phyloP scores from a whole-genome alignment of 192 early-diverging fungal genomes.

The Coemansia sp. region DNA sequence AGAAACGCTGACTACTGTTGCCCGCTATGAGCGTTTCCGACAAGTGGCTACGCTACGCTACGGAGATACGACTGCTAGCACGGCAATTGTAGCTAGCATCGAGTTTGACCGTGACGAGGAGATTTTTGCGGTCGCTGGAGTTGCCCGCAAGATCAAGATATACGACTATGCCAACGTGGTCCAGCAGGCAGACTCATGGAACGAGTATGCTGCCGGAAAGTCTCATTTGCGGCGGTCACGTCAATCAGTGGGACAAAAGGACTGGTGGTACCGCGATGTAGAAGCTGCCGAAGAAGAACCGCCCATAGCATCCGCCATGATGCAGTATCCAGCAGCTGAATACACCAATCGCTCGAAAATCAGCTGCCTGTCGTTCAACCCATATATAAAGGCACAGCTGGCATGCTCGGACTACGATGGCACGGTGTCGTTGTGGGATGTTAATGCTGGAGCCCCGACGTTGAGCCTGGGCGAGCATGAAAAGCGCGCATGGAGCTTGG shows the following conservation, averaged over 20 bases:
- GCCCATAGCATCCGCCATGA: constrained; percentile 28
- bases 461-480: constrained; percentile 84
- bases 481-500: constrained; percentile 89
- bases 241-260: constrained; percentile 13
- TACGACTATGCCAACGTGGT: constrained; percentile 72
- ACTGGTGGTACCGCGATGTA: constrained; percentile 53
- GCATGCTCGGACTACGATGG: constrained; percentile 92
- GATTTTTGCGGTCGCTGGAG: constrained; percentile 91
- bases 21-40: constrained; percentile 65
- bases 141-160: constrained; percentile 89
- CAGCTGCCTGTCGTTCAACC: constrained; percentile 90
- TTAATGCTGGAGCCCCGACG: constrained; percentile 61
- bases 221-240: constrained; percentile 17
- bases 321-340: constrained; percentile 78
- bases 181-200: constrained; percentile 49
- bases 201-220: constrained; percentile 19
- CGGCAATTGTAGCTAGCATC: constrained; percentile 88
- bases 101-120: constrained; percentile 94
- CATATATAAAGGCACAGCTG: constrained; percentile 82
- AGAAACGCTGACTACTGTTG: constrained; percentile 67
- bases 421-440: constrained; percentile 86
- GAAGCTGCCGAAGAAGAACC: constrained; percentile 34
- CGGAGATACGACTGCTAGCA: constrained; percentile 64
- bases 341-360: constrained; percentile 84
- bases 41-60: constrained; percentile 79